phyloP scores from a whole-genome alignment of 768 basidiomycete genomes.

The Leucogyrophana mollusca region DNA sequence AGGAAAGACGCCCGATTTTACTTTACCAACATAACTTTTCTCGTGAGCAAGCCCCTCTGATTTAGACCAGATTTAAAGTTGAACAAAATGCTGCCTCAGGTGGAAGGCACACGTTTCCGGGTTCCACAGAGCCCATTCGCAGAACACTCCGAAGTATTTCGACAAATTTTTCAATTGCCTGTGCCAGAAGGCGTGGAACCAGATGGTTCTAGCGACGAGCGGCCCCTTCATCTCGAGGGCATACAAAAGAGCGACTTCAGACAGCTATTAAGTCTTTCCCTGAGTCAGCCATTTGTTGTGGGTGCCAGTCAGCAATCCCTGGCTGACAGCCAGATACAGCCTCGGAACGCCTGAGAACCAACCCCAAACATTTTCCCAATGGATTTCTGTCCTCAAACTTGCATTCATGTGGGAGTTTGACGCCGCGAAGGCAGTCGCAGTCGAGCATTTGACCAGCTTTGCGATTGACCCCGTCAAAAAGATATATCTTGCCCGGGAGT shows the following conservation, averaged over 20 bases:
- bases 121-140: not conserved
- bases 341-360: too few relatives aligned
- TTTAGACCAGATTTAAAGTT: too few relatives aligned
- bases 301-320: too few relatives aligned
- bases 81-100: too few relatives aligned
- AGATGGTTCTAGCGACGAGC: not conserved
- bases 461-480: conserved; percentile 23
- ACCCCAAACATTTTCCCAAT: too few relatives aligned
- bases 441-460: conserved; percentile 21
- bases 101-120: not conserved
- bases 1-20: too few relatives aligned
- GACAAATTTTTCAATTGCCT: not conserved
- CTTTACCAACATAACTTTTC: too few relatives aligned
- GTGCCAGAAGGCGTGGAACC: not conserved
- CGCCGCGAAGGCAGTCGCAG: conserved; percentile 25
- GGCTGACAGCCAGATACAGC: not conserved
- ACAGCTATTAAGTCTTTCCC: not conserved
- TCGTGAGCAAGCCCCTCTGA: too few relatives aligned
- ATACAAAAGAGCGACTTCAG: not conserved
- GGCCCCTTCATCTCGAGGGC: not conserved
- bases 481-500: conserved; percentile 27
- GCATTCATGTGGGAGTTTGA: conserved; percentile 1
- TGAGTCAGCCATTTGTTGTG: not conserved
- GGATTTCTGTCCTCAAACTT: conserved; percentile 1
- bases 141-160: not conserved